These are phyloP conservation scores for Pisolithus sp. DNA, from an alignment of 768 basidiomycete species.

Conservation along the genomic window DNA sequence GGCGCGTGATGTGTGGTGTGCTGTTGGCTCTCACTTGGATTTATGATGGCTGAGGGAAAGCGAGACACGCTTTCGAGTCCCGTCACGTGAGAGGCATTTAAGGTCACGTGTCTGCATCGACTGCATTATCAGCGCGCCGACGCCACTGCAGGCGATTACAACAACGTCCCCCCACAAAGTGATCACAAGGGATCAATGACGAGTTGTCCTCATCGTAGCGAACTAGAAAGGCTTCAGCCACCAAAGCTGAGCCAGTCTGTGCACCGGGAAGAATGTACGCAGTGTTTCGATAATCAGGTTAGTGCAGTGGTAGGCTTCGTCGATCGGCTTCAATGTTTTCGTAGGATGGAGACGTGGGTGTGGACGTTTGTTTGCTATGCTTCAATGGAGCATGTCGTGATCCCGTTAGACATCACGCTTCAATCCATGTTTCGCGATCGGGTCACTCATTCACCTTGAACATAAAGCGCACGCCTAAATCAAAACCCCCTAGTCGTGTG, in stretches of 20 bases:
- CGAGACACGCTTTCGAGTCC: too few species aligned
- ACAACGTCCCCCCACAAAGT: neutral
- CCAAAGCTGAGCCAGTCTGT: conserved; percentile 68
- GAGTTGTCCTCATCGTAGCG: conserved; percentile 47
- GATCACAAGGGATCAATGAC: conserved; percentile 11
- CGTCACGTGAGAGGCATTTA: too few species aligned
- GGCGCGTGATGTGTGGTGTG: too few species aligned
- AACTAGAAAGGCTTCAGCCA: conserved; percentile 42
- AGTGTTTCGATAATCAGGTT: conserved; percentile 94
- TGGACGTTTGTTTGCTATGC: conserved; percentile 87
- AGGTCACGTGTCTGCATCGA: too few species aligned
- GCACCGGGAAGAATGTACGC: conserved; percentile 91
- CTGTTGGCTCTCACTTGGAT: too few species aligned
- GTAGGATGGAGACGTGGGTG: conserved; percentile 66
- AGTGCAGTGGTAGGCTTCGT: conserved; percentile 8
- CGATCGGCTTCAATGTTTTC: neutral
- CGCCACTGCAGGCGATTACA: too few species aligned
- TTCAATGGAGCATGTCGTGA: conserved; percentile 90
- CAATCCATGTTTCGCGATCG: conserved; percentile 62
- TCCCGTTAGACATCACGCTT: conserved; percentile 61
- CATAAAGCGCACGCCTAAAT: conserved; percentile 63
- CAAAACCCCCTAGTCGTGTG: conserved; percentile 54
- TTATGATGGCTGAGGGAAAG: too few species aligned
- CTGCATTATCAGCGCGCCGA: too few species aligned
- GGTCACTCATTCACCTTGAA: conserved; percentile 77